These are phyloP conservation scores for Paraphoma chrysanthemicola DNA, from an alignment of 2,329 filamentous ascomycete species.

Conservation along the genomic window DNA sequence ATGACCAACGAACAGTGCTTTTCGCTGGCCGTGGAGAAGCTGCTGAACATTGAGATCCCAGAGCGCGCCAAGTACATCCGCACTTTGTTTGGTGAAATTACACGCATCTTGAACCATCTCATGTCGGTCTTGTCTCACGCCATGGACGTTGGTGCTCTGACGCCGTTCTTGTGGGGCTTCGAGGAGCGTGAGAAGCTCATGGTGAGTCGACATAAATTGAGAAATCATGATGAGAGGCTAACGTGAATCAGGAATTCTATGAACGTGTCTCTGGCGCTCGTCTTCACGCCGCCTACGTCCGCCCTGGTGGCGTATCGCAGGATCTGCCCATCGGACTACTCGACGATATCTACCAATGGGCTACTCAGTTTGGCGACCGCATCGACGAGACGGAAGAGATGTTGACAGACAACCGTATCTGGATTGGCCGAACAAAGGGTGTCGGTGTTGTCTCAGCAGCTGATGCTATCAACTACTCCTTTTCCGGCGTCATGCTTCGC, in stretches of 20 bases:
- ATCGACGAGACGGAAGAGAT: slow-evolving; percentile 99
- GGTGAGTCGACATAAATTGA: slow-evolving; percentile 61
- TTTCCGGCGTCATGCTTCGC: slow-evolving; percentile 96
- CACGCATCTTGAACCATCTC: slow-evolving; percentile 91
- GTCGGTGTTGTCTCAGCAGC: slow-evolving; percentile 89
- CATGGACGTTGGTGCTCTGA: slow-evolving; percentile 98
- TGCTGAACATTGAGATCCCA: slow-evolving; percentile 95
- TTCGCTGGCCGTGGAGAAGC: slow-evolving; percentile 93
- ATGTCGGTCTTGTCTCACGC: slow-evolving; percentile 98
- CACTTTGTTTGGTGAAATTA: slow-evolving; percentile 94
- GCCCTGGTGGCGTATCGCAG: slow-evolving; percentile 94
- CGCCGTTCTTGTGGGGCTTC: slow-evolving; percentile 98
- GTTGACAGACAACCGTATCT: slow-evolving; percentile 98
- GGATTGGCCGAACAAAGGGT: slow-evolving; percentile 91
- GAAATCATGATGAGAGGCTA: slow-evolving; percentile 14
- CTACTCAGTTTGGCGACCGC: slow-evolving; percentile 96
- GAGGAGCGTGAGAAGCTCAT: slow-evolving; percentile 99
- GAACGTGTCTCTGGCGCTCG: slow-evolving; percentile 98
- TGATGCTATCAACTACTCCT: slow-evolving; percentile 96
- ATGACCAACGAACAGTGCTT: slow-evolving; percentile 99
- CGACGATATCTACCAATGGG: slow-evolving; percentile 99
- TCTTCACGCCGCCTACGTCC: slow-evolving; percentile 95
- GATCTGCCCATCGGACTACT: slow-evolving; percentile 92
- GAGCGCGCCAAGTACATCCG: slow-evolving; percentile 96
- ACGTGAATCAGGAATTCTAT: slow-evolving; percentile 84